A percentile compares a stretch with the other conserved stretches of the same genome.
These are phyloP conservation scores for Hypoxylon cercidicola DNA, from an alignment of 495 filamentous ascomycete genomes.

Conservation along the genomic window DNA sequence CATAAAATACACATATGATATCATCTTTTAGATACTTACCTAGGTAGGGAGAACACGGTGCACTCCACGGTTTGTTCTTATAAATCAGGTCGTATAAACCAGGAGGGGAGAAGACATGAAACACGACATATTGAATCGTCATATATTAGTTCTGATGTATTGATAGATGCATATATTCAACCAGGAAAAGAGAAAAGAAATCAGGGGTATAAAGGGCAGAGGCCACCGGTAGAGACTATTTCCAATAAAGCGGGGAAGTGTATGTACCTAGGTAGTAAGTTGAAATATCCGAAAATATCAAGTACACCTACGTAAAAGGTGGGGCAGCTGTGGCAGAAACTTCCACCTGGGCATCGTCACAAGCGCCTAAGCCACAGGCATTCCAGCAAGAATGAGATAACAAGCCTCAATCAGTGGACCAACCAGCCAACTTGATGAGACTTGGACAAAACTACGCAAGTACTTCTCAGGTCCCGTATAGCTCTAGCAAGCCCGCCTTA, in stretches of 20 bases:
- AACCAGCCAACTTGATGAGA: no score
- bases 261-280: slow-evolving; percentile 19
- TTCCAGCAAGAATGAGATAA: not conserved
- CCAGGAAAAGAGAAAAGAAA: no score
- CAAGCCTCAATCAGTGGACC: no score
- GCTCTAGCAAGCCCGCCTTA: slow-evolving; percentile 40
- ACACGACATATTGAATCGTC: no score
- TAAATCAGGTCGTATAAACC: no score
- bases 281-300: not conserved
- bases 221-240: not conserved
- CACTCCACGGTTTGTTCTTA: no score
- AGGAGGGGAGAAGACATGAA: no score
- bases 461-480: slow-evolving; percentile 8
- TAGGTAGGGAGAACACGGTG: no score
- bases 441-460: not conserved
- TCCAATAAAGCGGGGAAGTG: slow-evolving; percentile 33
- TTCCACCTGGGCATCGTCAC: slow-evolving; percentile 15
- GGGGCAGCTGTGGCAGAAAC: slow-evolving; percentile 22
- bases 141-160: no score
- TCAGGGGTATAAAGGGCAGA: not conserved
- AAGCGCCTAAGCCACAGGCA: slow-evolving; percentile 3
- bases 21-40: no score
- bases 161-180: no score
- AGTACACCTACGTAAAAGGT: not conserved
- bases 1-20: no score